Percentiles rank a stretch among this genome's conserved stretches.
Conservation (phyloP, 2,329 filamentous ascomycete species). For the Colletotrichum eleusines region DNA sequence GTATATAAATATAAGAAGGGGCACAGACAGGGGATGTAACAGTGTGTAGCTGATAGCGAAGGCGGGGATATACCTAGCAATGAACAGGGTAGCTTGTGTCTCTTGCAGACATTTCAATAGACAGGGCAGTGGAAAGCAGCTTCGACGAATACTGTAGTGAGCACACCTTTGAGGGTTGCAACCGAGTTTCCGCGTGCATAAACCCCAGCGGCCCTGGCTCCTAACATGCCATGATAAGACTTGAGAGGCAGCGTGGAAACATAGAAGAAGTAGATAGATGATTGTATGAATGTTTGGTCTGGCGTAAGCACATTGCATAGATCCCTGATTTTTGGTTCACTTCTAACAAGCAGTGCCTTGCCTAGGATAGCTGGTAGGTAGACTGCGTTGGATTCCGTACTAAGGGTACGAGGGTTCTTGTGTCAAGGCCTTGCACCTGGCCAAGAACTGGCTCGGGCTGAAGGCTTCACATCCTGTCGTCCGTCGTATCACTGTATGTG, state of each 20-base stretch:
- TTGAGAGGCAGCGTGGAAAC: background rate
- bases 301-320: too few species aligned
- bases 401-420: background rate
- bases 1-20: too few species aligned
- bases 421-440: background rate
- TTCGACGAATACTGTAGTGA: background rate
- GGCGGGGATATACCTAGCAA: background rate
- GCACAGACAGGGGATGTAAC: too few species aligned
- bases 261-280: background rate
- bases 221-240: background rate
- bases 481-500: background rate
- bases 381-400: background rate
- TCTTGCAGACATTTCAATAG: background rate
- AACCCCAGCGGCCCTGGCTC: background rate
- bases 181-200: too few species aligned
- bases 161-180: background rate
- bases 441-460: background rate
- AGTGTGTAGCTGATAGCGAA: too few species aligned
- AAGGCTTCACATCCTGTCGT: background rate
- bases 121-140: background rate
- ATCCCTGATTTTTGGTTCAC: background rate
- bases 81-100: background rate
- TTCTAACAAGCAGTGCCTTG: background rate
- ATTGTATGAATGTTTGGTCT: background rate
- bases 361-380: background rate